These are phyloP conservation scores for Daldinia bambusicola DNA, from an alignment of 495 filamentous ascomycete species.

Conservation along the genomic window DNA sequence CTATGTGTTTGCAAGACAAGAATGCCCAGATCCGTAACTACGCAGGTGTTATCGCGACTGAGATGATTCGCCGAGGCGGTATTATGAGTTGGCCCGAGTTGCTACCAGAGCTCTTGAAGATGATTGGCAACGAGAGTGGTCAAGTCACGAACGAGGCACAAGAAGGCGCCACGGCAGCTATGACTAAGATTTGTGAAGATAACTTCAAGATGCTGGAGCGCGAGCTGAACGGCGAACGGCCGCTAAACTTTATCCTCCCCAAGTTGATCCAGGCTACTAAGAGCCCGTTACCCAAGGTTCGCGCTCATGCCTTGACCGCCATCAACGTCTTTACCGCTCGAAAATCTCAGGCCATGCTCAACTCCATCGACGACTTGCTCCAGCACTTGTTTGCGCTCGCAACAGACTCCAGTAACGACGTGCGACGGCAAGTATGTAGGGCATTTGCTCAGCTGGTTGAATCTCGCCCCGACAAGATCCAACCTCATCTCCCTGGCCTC, in stretches of 20 bases:
- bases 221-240: slow-evolving; percentile 85
- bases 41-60: slow-evolving; percentile 95
- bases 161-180: slow-evolving; percentile 92
- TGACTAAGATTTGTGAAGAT: slow-evolving; percentile 96
- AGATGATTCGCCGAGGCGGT: slow-evolving; percentile 85
- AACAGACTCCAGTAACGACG: slow-evolving; percentile 76
- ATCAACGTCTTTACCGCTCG: slow-evolving; percentile 93
- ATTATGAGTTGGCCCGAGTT: slow-evolving; percentile 92
- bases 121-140: slow-evolving; percentile 78
- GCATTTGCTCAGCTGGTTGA: slow-evolving; percentile 94
- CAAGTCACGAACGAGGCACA: slow-evolving; percentile 74
- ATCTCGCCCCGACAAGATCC: slow-evolving; percentile 85
- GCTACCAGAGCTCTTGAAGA: slow-evolving; percentile 77
- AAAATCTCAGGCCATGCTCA: slow-evolving; percentile 78
- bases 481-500: slow-evolving; percentile 86
- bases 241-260: slow-evolving; percentile 88
- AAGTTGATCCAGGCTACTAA: slow-evolving; percentile 88
- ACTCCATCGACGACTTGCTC: slow-evolving; percentile 80
- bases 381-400: slow-evolving; percentile 84
- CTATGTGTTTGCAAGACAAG: slow-evolving; percentile 81
- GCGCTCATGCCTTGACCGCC: slow-evolving; percentile 78
- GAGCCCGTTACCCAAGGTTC: slow-evolving; percentile 76
- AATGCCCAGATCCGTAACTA: slow-evolving; percentile 85
- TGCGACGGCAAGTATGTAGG: slow-evolving; percentile 90
- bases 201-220: slow-evolving; percentile 86